Conservation (phyloP, 75 land plant species). For the Sequoiadendron giganteum region DNA sequence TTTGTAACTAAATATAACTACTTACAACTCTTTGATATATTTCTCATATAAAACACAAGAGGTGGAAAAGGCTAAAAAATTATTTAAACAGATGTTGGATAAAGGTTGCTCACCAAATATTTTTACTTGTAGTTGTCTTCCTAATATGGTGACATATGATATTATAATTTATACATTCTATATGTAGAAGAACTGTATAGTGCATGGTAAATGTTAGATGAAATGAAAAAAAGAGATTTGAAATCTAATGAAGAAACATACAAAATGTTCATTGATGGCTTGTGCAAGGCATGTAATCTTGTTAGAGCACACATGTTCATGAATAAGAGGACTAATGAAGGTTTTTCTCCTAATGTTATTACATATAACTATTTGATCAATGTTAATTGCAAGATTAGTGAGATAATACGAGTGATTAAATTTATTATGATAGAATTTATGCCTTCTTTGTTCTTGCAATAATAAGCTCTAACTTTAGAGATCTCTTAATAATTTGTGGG, state of each 20-base stretch:
- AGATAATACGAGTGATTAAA: background rate
- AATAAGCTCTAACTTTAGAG: no score
- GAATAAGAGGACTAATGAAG: constrained; percentile 38
- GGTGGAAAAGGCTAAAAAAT: constrained; percentile 23
- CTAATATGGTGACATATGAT: constrained; percentile 39
- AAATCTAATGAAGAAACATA: constrained; percentile 48
- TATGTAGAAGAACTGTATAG: constrained; percentile 39
- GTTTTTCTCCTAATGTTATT: constrained; percentile 42
- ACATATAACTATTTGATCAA: constrained; percentile 67
- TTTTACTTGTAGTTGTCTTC: constrained; percentile 45
- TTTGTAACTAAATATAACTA: no score
- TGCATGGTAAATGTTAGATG: constrained; percentile 37
- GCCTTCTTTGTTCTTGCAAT: no score
- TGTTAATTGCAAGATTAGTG: constrained; percentile 31
- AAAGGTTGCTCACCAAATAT: constrained; percentile 38
- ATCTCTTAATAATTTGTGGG: no score
- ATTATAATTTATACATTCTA: constrained; percentile 50
- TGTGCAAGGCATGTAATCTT: constrained; percentile 45
- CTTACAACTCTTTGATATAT: no score
- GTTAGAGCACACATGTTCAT: constrained; percentile 26
- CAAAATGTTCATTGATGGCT: constrained; percentile 44
- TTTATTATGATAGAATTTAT: no score
- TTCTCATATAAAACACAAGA: background rate
- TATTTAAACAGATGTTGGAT: constrained; percentile 45
- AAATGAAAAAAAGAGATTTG: constrained; percentile 37